Evolutionary conservation across 2,329 filamentous ascomycete genomes (phyloP).

Genomic region (Neofusicoccum umdonicola): DNA sequence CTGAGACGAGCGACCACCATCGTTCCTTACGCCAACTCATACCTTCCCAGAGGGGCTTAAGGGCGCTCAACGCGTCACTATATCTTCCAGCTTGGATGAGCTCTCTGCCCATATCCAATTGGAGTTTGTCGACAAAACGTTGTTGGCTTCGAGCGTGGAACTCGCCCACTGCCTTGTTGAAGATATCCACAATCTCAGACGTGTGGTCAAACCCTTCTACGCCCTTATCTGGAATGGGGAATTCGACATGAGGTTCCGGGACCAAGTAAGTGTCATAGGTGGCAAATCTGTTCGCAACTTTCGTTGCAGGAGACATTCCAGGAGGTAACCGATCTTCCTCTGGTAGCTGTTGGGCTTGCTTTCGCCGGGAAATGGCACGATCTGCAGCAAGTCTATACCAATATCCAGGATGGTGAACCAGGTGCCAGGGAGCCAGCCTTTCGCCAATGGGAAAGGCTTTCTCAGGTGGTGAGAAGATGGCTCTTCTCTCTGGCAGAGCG

Average conservation of each 20-base stretch:
- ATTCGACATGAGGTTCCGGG: constrained; percentile 57
- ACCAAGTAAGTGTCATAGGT: constrained; percentile 62
- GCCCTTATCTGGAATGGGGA: constrained; percentile 41
- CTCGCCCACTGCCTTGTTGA: constrained; percentile 49
- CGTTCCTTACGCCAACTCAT: constrained; percentile 59
- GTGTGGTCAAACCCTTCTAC: constrained; percentile 51
- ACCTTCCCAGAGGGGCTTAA: constrained; percentile 55
- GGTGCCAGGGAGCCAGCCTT: constrained; percentile 55
- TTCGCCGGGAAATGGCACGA: constrained; percentile 50
- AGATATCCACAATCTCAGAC: constrained; percentile 47
- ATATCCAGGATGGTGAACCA: constrained; percentile 62
- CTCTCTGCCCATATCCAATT: constrained; percentile 55
- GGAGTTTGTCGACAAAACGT: constrained; percentile 55
- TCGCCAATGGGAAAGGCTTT: constrained; percentile 51
- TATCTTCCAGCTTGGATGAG: constrained; percentile 51
- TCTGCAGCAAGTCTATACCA: constrained; percentile 57
- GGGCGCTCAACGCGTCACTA: constrained; percentile 49
- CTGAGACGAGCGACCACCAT: constrained; percentile 58
- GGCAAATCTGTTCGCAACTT: constrained; percentile 52
- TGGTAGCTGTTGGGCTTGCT: constrained; percentile 55
- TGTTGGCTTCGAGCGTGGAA: constrained; percentile 54
- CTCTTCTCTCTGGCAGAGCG: constrained; percentile 23
- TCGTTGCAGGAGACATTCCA: constrained; percentile 54
- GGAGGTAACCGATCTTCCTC: constrained; percentile 58
- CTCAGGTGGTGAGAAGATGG: constrained; percentile 50